Evolutionary conservation across 768 basidiomycete species (phyloP), one percentile per base, ranked within the genome.

Genomic region (Leccinum truebloodii): DNA sequence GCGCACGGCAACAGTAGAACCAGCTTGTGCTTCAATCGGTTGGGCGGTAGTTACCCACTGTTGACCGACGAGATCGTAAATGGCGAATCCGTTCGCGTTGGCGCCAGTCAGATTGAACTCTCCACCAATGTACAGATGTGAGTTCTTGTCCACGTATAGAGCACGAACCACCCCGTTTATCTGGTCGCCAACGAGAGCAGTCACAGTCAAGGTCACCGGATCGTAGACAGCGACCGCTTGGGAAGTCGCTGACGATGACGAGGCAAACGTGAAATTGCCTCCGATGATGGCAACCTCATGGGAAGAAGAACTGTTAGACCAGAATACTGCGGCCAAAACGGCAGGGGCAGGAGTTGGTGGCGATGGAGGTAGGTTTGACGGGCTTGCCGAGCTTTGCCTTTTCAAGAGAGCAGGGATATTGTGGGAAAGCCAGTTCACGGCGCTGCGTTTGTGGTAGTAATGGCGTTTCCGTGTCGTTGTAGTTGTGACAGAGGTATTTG

Each of bases 261-360:
- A 63, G 6, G 78, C 60, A 69, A 87, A 87, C 1, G 89, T 83
- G 72, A 98, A 99, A 72, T 95, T 94, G 37, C 96, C 96, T 34
- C 95, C 96, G 52, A 98, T 78, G 62, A 98, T 84, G 48, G 86
- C 85, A 20, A 93, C 74, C 58, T 91, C 85, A 5, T 83, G 80
- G 10, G 77, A 77, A 3, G 85, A 85, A 2, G 88, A 83, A 39
- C 79, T 79, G 69, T 98, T 97, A 7, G 85, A 89, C 92, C 93
- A 98, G 78, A 94, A 98, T 2, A 84, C 83, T 34, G 93, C 96
- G 0, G 92, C 83, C 57, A 97, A 79, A 61, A 98, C 85, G 18
- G 92, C 87, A 0, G 94, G 93, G 1, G 93, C 90, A 1, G 83
- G 77, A 2, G 86, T 80, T 10, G 85, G 74, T 30, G 84, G 78